Evolutionary conservation across 2,329 filamentous ascomycete species (phyloP).

Genomic region (Alternaria novae-zelandiae): DNA sequence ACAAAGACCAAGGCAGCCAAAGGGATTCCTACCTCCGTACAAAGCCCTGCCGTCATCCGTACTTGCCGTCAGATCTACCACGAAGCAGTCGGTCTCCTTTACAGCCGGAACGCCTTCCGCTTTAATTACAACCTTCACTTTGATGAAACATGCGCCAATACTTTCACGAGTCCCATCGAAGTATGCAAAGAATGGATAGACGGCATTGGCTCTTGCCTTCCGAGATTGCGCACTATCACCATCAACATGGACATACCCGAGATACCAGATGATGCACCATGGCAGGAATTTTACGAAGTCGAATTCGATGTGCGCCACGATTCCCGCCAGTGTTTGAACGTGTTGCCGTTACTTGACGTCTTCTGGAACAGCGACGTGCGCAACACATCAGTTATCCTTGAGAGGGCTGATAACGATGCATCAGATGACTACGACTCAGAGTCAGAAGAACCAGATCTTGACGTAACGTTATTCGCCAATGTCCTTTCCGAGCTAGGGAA

Average conservation of each 20-base stretch:
- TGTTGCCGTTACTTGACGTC: not conserved
- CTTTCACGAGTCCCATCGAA: too few relatives aligned
- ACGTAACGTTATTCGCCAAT: not conserved
- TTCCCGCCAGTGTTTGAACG: not conserved
- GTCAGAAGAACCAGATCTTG: rapidly evolving
- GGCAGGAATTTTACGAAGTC: too few relatives aligned
- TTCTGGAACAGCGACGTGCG: not conserved
- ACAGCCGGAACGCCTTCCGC: not conserved
- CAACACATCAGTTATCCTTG: not conserved
- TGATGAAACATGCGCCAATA: too few relatives aligned
- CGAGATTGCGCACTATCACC: not conserved
- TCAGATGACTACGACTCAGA: not conserved
- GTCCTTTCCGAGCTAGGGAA: not conserved
- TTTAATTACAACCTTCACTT: not conserved
- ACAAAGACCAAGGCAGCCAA: too few relatives aligned
- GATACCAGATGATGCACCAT: too few relatives aligned
- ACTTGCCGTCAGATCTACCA: not conserved
- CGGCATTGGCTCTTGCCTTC: not conserved
- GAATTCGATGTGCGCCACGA: not conserved
- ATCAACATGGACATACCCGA: not conserved
- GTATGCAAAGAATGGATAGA: not conserved
- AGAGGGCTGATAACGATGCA: too few relatives aligned
- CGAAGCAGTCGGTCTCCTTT: not conserved
- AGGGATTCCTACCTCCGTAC: too few relatives aligned
- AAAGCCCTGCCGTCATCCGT: not conserved